Base-by-base conservation (phyloP, 306 rosid genomes). In the Castanopsis chinensis region DNA sequence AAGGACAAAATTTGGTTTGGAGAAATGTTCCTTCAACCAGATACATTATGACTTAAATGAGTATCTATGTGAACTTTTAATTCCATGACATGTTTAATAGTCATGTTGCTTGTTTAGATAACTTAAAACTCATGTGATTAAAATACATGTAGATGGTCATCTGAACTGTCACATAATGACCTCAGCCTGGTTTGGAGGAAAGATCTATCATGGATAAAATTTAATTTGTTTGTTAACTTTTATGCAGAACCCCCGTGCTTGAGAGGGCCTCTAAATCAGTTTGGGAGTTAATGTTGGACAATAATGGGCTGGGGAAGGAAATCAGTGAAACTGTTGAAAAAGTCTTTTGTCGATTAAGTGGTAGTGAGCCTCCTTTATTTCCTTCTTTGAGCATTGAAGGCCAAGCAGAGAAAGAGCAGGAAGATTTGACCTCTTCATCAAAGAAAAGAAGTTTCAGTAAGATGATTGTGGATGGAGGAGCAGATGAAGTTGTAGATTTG, bases 201-300 rank as follows among this genome's bases (percentile, higher is more conserved):
- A 35, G 41, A 5, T 41, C 8, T 41, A 41, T 37, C 43, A 37
- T 37, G 2, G 43, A 37, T 6, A 37, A 45, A 11, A 45, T 45
- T 9, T 45, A 2, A 45, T 12, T 45, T 45, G 52, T 45, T 45
- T 45, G 52, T 45, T 45, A 45, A 11, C 52, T 33, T 71, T 82
- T 70, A 57, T 89, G 89, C 89, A 93, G 97, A 74, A 85, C 94
- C 73, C 97, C 97, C 27, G 95, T 88, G 55, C 96, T 95, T 17
- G 98, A 95, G 88, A 92, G 91, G 81, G 99, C 98, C 63, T 95
- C 99, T 35, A 95, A 91, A 87, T 90, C 99, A 65, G 99, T 91
- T 69, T 95, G 99, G 99, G 99, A 91, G 68, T 84, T 95, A 74
- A 95, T 93, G 84, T 76, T 95, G 75, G 98, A 95, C 85, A 85